Percentiles rank a stretch among this genome's conserved stretches.
Conservation (phyloP, 345 rosid species). For the Carallia brachiata region DNA sequence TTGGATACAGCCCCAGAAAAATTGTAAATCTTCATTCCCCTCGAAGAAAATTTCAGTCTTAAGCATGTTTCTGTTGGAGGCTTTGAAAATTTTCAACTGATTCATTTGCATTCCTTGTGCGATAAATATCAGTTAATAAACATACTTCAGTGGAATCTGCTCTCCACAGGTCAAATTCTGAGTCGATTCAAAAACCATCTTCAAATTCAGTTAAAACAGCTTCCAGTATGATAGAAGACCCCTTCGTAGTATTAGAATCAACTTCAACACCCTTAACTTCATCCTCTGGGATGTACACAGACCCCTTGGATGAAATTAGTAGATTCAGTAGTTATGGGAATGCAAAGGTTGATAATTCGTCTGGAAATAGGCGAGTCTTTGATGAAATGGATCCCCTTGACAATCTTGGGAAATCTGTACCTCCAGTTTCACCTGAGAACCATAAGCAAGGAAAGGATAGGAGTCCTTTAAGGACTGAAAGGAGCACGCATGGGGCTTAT, state of each 20-base stretch:
- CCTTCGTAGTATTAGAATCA: slow-evolving; percentile 57
- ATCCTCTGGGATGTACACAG: slow-evolving; percentile 35
- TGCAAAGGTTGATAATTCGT: slow-evolving; percentile 38
- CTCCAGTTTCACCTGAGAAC: slow-evolving; percentile 40
- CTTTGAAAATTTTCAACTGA: not conserved
- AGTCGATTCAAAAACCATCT: slow-evolving; percentile 36
- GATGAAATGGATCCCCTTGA: slow-evolving; percentile 69
- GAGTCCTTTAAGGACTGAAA: slow-evolving; percentile 45
- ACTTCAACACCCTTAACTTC: slow-evolving; percentile 38
- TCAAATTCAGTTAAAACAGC: slow-evolving; percentile 38
- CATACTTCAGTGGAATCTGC: not conserved
- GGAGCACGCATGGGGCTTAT: slow-evolving; percentile 37
- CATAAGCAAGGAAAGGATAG: slow-evolving; percentile 47
- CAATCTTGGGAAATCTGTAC: slow-evolving; percentile 55
- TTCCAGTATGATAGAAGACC: slow-evolving; percentile 48
- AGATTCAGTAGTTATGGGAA: slow-evolving; percentile 41
- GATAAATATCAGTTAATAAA: not conserved
- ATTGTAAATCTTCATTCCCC: no score
- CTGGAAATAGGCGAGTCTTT: slow-evolving; percentile 41
- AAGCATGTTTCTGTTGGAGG: not conserved
- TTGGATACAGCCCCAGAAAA: not conserved
- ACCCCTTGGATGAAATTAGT: slow-evolving; percentile 51
- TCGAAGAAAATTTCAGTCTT: no score
- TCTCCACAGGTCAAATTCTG: slow-evolving; percentile 53
- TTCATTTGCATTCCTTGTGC: not conserved